Base-by-base conservation (phyloP, 2,329 filamentous ascomycete species). In the Sphaceloma murrayae region DNA sequence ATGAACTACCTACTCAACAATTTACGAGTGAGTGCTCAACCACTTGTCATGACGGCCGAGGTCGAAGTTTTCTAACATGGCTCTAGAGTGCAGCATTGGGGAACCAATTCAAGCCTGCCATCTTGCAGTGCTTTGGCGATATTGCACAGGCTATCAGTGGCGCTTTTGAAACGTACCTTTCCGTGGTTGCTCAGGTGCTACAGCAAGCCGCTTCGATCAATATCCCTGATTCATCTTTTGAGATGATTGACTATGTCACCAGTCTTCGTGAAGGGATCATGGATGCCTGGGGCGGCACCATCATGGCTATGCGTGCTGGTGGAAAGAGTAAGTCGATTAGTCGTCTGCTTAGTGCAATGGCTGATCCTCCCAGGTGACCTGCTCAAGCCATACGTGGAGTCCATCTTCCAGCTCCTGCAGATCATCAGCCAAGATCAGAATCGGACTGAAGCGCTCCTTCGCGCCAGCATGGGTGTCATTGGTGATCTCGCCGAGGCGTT, bases 1-100 rank as follows among this genome's bases (percentile, higher is more conserved):
- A 98, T 98, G 91, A 98, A 98, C 73, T 84, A 91, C 61, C 73
- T 98, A 47, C 76, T 98, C 51, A 88, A 86, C 70, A 93, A 94
- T 66, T 70, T 98, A 31, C 78, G 85, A 63, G 82, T 85, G 64
- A 60, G 74, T 72, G 30, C 49, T 46, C 42, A 43, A 40, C 36
- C 36, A 40, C 36, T 40, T 40, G 13, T 14, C 36, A 40, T 40
- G 36, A 19, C 36, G 34, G 40, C 40, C 29, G 40, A 33, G 11
- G 17, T 34, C 22, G 38, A 44, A 52, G 54, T 52, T 53, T 30
- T 58, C 69, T 62, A 44, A 50, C 33, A 46, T 43, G 14, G 16
- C 36, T 29, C 46, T 61, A 86, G 78, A 93, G 85, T 65, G 78
- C 82, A 9, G 77, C 80, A n/a, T 74, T 94, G 44, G 83, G 84